phyloP scores from a whole-genome alignment of 2,329 filamentous ascomycete genomes.

The Orbilia blumenaviensis region DNA sequence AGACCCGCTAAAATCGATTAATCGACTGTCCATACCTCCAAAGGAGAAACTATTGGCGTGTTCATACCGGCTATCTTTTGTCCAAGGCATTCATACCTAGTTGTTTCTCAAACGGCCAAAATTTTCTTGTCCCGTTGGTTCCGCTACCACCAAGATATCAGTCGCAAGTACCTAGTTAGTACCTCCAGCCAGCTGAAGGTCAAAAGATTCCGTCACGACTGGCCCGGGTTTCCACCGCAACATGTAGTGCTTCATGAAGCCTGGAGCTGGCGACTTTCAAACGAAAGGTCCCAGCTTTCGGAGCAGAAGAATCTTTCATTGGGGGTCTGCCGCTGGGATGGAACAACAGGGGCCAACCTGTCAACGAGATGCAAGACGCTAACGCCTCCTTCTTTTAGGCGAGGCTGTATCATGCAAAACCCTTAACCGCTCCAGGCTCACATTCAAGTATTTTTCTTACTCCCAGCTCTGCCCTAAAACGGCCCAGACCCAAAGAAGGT shows the following conservation, averaged over 20 bases:
- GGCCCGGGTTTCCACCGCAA: slow-evolving; percentile 1
- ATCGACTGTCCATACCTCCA: too few relatives aligned
- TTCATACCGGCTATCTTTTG: too few relatives aligned
- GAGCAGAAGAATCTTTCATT: not conserved
- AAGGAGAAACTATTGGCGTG: too few relatives aligned
- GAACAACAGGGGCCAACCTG: slow-evolving; percentile 30
- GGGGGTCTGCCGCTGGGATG: slow-evolving; percentile 20
- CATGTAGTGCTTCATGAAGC: slow-evolving; percentile 6
- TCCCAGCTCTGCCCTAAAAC: slow-evolving; percentile 47
- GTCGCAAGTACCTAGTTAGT: too few relatives aligned
- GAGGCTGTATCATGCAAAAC: slow-evolving; percentile 51
- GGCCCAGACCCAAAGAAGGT: slow-evolving; percentile 8
- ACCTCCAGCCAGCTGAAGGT: not conserved
- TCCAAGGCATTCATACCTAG: too few relatives aligned
- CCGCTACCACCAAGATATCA: too few relatives aligned
- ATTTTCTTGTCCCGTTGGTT: too few relatives aligned
- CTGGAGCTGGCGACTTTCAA: not conserved
- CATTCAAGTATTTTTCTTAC: slow-evolving; percentile 5
- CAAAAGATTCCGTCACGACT: slow-evolving; percentile 7
- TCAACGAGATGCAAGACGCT: slow-evolving; percentile 38
- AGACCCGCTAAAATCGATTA: too few relatives aligned
- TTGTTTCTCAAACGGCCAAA: too few relatives aligned
- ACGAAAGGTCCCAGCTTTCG: not conserved
- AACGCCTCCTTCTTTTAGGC: slow-evolving; percentile 52
- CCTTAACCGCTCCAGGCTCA: slow-evolving; percentile 27